Base-by-base conservation (phyloP, 1,284 basidiomycete species). In the Irpex sp. region DNA sequence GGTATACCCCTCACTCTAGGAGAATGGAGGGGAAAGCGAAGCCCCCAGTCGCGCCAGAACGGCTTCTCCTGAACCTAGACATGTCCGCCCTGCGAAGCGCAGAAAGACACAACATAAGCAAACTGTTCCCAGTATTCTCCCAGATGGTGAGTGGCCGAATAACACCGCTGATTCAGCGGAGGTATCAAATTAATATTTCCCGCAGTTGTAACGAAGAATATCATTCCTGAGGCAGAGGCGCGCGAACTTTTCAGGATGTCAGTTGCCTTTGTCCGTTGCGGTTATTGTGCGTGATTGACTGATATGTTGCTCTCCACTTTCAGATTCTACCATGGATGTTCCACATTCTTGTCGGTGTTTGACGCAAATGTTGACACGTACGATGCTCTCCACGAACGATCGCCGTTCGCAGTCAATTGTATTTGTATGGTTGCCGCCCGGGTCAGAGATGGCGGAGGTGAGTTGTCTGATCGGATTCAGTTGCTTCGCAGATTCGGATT, bases 361-460 rank as follows among this genome's bases (percentile, higher is more conserved):
- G 93, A 96, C 75, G 83, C 81, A 3, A 81, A 78, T 47, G 79
- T 84, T 19, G 94, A 96, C 72, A 93, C 92, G 0, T 95, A 86
- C 76, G 92, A 95, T 58, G 82, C 83, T 15, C 76, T 94, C 60
- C 92, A 89, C 70, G 85, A 88, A 63, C 87, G 92, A 39, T 93
- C 92, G 57, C 92, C 92, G 1, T 93, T 94, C 74, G 89, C 90
- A 57, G 89, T 93, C 21, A 87, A 95, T 67, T 86, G 87, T 37
- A 94, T 97, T 43, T 93, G 94, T 70, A 93, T 94, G 88, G 92
- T 95, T 31, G 94, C 92, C 5, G 89, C 93, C 7, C 85, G 90
- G 61, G 92, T 95, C 33, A 85, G 91, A 60, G 94, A 96, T 71
- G 93, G 93, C 33, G 94, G 94, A 71, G 90, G 91, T 86, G 67